Evolutionary conservation across 495 filamentous ascomycete species (phyloP), one percentile per base, ranked within the genome.

Genomic region (Geopyxis carbonaria): DNA sequence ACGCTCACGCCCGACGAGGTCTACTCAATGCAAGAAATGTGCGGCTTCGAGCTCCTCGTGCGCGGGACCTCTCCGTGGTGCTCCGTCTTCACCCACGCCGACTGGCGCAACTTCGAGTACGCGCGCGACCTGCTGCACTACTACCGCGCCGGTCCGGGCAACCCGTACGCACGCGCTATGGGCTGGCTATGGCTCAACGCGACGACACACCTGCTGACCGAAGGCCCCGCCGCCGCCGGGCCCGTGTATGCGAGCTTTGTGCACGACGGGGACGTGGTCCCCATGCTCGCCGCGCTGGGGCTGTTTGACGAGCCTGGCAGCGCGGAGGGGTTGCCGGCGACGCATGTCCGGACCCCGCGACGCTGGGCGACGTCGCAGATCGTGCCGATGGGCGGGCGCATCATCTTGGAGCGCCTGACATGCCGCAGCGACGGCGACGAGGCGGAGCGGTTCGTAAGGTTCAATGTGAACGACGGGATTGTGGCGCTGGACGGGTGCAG

Each of bases 181-280:
- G 72, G 72, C 6, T 73, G 64, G 65, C 55, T 76, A 11, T 76
- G 70, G 70, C 43, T 76, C 41, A 72, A 76, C 56, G 68, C 72
- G 10, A 74, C 70, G 1, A 54, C 62, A 10, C 55, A 59, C 34
- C 52, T 76, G 23, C 53, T 76, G 35, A 44, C 46, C 7, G 42
- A 61, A 24, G 71, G 71, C 0, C 64, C 66, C 2, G 42, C 50
- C 22, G 31, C 37, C 14, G 62, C 56, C 31, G 70, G 71, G 2
- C 57, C 59, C 6, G 42, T 72, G 18, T 75, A 68, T 46, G 66
- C 73, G 38, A 73, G 64, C 47, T 75, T 75, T 50, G 70, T 68
- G 3, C 71, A 75, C 45, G 71, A 73, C 45, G 69, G 67, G 22
- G 71, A 74, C 40, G 69, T 75, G 22, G 58, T 69, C 5, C 67